phyloP scores from a whole-genome alignment of 164 flowering plant species.

The Nymphaea thermarum region DNA sequence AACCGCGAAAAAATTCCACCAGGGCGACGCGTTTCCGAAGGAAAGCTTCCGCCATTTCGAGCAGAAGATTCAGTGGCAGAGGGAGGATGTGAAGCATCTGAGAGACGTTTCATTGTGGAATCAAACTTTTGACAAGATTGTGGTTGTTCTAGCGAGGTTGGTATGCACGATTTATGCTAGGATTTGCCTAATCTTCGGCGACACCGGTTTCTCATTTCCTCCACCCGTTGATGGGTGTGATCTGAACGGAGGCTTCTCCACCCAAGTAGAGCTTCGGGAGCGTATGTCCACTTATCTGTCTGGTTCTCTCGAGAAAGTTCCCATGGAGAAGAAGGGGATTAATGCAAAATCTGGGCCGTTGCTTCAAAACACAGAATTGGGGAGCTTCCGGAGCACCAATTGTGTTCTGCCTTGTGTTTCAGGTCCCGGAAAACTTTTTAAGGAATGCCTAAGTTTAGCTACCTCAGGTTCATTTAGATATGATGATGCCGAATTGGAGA shows the following conservation, averaged over 20 bases:
- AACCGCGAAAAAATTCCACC: conserved; percentile 63
- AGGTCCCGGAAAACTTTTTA: conserved; percentile 63
- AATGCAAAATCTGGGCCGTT: conserved; percentile 16
- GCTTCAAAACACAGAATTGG: conserved; percentile 23
- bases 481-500: conserved; percentile 37
- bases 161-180: conserved; percentile 72
- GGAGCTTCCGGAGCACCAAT: conserved; percentile 33
- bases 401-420: conserved; percentile 57
- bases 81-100: conserved; percentile 72
- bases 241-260: background rate
- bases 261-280: background rate
- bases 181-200: conserved; percentile 48
- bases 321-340: conserved; percentile 16
- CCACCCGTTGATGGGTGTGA: background rate
- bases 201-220: background rate
- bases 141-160: conserved; percentile 76
- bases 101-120: conserved; percentile 77
- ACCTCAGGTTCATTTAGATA: conserved; percentile 46
- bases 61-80: conserved; percentile 85
- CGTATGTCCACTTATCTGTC: background rate
- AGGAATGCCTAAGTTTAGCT: conserved; percentile 76
- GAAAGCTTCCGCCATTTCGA: conserved; percentile 66
- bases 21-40: conserved; percentile 32
- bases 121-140: conserved; percentile 77
- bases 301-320: conserved; percentile 17